Conservation (phyloP, 2,329 filamentous ascomycete species). For the Ceratocystis smalleyi region DNA sequence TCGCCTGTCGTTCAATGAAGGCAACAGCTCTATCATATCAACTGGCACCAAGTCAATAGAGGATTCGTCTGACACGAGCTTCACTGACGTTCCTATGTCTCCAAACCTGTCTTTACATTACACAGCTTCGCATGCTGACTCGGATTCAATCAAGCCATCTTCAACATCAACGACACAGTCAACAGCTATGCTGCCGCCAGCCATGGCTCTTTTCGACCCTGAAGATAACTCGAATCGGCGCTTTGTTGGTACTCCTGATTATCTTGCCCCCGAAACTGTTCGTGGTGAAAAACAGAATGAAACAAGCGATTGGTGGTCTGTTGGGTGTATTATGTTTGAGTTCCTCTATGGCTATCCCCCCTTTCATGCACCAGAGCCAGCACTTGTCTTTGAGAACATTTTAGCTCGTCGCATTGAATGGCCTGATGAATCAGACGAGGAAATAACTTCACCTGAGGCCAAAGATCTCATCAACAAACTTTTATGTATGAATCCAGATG, state of each 20-base stretch:
- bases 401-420: conserved; percentile 77
- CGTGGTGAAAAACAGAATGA: conserved; percentile 91
- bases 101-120: conserved; percentile 43
- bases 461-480: conserved; percentile 90
- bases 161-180: conserved; percentile 36
- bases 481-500: conserved; percentile 66
- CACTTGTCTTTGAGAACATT: conserved; percentile 95
- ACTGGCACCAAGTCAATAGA: conserved; percentile 43
- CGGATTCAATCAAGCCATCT: conserved; percentile 26
- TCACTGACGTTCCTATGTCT: conserved; percentile 58
- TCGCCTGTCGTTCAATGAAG: conserved; percentile 58
- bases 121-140: conserved; percentile 7
- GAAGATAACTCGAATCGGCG: conserved; percentile 61
- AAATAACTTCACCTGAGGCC: conserved; percentile 63
- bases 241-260: conserved; percentile 94
- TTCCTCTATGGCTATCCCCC: conserved; percentile 87
- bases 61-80: conserved; percentile 29
- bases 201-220: conserved; percentile 89
- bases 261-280: conserved; percentile 91
- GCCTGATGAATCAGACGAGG: conserved; percentile 67
- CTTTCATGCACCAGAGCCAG: conserved; percentile 78
- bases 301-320: conserved; percentile 98
- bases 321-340: conserved; percentile 97
- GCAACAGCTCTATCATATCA: conserved; percentile 26
- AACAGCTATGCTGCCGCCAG: conserved; percentile 62